phyloP scores from a whole-genome alignment of 1,139 yeast species.

The Cylindricascospora bacillispora region DNA sequence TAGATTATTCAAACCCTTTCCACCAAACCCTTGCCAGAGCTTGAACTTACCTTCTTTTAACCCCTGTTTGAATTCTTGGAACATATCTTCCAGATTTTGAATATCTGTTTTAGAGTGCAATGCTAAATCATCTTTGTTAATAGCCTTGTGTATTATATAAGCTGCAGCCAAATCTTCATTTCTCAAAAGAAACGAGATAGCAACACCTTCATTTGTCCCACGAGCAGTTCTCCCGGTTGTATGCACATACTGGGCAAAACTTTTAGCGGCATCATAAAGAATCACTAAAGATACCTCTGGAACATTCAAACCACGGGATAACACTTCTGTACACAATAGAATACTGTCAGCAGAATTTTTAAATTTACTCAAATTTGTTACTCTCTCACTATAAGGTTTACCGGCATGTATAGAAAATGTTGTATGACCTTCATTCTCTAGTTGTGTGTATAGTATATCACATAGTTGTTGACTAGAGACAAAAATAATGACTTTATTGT shows the following conservation, averaged over 20 bases:
- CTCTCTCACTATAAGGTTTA: constrained; percentile 76
- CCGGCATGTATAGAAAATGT: constrained; percentile 84
- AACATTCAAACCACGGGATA: constrained; percentile 92
- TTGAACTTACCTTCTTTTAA: constrained; percentile 61
- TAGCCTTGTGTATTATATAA: constrained; percentile 55
- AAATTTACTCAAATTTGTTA: constrained; percentile 61
- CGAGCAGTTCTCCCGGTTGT: constrained; percentile 95
- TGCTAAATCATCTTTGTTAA: constrained; percentile 38
- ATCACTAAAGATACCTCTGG: constrained; percentile 68
- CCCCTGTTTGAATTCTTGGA: constrained; percentile 44
- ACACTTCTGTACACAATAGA: constrained; percentile 81
- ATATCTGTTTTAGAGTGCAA: constrained; percentile 30
- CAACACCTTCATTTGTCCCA: constrained; percentile 71
- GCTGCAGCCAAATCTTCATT: constrained; percentile 49
- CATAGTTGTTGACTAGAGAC: constrained; percentile 81
- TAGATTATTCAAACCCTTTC: constrained; percentile 77
- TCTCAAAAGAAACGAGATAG: constrained; percentile 57
- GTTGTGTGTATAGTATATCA: constrained; percentile 49
- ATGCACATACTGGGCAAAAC: constrained; percentile 92
- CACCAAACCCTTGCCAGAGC: constrained; percentile 74
- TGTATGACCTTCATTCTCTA: constrained; percentile 44
- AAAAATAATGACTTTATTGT: constrained; percentile 58
- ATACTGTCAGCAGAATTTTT: constrained; percentile 44
- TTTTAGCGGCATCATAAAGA: constrained; percentile 82
- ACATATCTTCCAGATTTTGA: constrained; percentile 34